Evolutionary conservation across 805 yeast species (phyloP).

Genomic region (Candida xiaguanensis): DNA sequence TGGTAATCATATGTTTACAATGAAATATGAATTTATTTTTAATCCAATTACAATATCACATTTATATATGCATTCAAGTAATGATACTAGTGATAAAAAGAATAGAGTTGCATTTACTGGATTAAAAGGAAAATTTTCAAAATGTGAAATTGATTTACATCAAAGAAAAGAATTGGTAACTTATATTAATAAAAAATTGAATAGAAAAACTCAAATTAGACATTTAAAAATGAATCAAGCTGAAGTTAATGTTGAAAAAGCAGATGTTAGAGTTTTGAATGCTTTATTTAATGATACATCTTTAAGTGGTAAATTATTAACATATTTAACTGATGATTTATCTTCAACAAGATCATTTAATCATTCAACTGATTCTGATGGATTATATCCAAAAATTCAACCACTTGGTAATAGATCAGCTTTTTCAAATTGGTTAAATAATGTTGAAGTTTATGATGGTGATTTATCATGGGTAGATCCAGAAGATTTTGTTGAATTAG

Average conservation of each 20-base stretch:
- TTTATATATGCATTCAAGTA: conserved; percentile 27
- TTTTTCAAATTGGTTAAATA: conserved; percentile 21
- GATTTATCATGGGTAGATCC: conserved; percentile 63
- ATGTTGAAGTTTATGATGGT: conserved; percentile 22
- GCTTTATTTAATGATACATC: conserved; percentile 62
- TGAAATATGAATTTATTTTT: conserved; percentile 37
- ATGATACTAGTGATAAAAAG: conserved; percentile 17
- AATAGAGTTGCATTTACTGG: conserved; percentile 34
- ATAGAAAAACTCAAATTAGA: conserved; percentile 34
- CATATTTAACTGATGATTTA: conserved; percentile 14
- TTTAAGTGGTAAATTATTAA: conserved; percentile 21
- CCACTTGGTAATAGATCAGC: not conserved
- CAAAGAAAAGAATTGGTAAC: conserved; percentile 35
- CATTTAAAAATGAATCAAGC: conserved; percentile 62
- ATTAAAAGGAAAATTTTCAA: conserved; percentile 30
- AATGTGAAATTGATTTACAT: conserved; percentile 36
- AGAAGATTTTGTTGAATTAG: conserved; percentile 74
- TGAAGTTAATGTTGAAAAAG: conserved; percentile 62
- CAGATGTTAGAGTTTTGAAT: conserved; percentile 65
- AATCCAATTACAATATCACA: conserved; percentile 40
- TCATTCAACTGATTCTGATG: not conserved
- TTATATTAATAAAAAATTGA: conserved; percentile 35
- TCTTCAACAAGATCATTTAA: conserved; percentile 5
- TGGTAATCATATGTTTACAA: conserved; percentile 38
- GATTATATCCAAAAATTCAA: not conserved